phyloP scores from a whole-genome alignment of 169 alveolate species.

The Plasmodium fragile region DNA sequence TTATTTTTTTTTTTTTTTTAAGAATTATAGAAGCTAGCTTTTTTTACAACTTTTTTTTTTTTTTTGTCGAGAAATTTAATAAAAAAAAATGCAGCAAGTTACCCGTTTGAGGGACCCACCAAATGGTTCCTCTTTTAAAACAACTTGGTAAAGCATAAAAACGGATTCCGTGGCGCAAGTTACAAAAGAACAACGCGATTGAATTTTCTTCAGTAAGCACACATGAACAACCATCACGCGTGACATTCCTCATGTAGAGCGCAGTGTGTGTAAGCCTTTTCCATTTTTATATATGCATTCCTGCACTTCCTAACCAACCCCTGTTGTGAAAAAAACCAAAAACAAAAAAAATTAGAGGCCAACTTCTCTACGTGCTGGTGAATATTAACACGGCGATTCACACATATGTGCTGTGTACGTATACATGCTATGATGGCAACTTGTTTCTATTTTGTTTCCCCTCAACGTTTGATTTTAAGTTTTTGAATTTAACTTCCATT shows the following conservation, averaged over 20 bases:
- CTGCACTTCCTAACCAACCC: not conserved
- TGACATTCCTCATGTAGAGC: not conserved
- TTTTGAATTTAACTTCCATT: not conserved
- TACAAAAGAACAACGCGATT: not conserved
- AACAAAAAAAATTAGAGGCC: not conserved
- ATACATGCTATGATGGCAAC: not conserved
- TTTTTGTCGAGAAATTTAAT: too few species aligned
- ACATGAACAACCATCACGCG: not conserved
- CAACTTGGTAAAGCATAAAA: not conserved
- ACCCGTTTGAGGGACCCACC: not conserved
- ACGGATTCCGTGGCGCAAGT: not conserved
- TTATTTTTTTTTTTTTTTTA: not conserved
- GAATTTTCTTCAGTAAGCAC: not conserved
- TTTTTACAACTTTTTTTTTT: not conserved
- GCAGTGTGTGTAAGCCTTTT: not conserved
- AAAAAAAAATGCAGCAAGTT: not conserved
- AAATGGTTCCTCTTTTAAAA: not conserved
- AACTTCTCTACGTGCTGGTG: not conserved
- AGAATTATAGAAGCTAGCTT: not conserved
- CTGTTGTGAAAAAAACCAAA: not conserved
- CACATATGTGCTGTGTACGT: not conserved
- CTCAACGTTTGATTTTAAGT: not conserved
- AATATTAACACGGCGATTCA: not conserved
- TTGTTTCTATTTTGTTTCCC: not conserved
- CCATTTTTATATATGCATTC: not conserved